These are phyloP conservation scores for Malania oleifera DNA, from an alignment of 164 flowering plant species.

Conservation along the genomic window DNA sequence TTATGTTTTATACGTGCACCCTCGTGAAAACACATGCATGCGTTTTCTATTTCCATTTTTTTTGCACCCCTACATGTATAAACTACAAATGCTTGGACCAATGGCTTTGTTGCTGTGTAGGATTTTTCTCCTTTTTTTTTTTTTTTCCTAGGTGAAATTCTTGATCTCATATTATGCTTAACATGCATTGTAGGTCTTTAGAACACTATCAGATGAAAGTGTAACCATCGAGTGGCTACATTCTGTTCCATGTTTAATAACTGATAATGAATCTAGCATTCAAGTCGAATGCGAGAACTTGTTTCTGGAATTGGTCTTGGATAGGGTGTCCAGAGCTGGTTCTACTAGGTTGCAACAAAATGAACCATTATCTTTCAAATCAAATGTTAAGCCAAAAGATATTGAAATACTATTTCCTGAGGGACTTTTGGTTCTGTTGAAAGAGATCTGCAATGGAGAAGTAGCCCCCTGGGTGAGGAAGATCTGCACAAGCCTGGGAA, in stretches of 20 bases:
- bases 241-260: slow-evolving; percentile 73
- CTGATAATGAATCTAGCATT: slow-evolving; percentile 87
- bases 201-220: slow-evolving; percentile 49
- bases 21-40: too few species aligned
- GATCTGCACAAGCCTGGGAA: slow-evolving; percentile 80
- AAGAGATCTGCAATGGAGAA: slow-evolving; percentile 65
- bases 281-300: slow-evolving; percentile 90
- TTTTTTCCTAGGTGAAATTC: background rate
- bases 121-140: background rate
- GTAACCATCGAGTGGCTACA: slow-evolving; percentile 85
- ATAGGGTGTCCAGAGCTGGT: slow-evolving; percentile 57
- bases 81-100: too few species aligned
- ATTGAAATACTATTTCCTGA: slow-evolving; percentile 45
- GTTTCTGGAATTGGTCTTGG: slow-evolving; percentile 78
- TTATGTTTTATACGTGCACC: too few species aligned
- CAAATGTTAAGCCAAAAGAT: slow-evolving; percentile 18
- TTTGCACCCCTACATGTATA: too few species aligned
- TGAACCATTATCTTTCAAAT: slow-evolving; percentile 2
- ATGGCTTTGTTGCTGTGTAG: too few species aligned
- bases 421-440: slow-evolving; percentile 50
- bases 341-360: slow-evolving; percentile 9
- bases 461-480: slow-evolving; percentile 79
- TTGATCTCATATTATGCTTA: slow-evolving; percentile 9
- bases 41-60: too few species aligned
- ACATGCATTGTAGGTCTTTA: slow-evolving; percentile 50